Percentiles rank a stretch among this genome's conserved stretches.
Evolutionary conservation across 1,284 basidiomycete species (phyloP).

Genomic region (Gomphus sp.): DNA sequence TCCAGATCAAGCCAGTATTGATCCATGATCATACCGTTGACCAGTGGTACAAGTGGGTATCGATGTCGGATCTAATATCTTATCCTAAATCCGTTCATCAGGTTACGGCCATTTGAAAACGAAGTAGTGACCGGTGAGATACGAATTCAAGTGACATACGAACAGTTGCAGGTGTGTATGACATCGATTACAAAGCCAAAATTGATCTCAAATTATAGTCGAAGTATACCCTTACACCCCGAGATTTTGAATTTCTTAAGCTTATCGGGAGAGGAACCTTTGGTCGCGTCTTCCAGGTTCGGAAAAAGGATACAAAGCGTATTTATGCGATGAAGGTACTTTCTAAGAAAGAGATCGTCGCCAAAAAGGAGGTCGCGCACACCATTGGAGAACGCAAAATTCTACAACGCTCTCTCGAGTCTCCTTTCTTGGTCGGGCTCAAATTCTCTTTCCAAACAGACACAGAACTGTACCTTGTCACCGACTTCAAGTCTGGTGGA

Average conservation of each 20-base stretch:
- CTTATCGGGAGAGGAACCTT: slow-evolving; percentile 98
- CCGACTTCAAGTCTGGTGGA: slow-evolving; percentile 98
- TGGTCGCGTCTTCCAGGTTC: slow-evolving; percentile 96
- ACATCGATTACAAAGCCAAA: slow-evolving; percentile 10
- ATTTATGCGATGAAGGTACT: slow-evolving; percentile 94
- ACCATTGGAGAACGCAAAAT: slow-evolving; percentile 99
- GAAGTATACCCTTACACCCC: slow-evolving; percentile 74
- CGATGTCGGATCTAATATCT: background rate
- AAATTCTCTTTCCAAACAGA: slow-evolving; percentile 99
- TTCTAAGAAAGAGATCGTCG: slow-evolving; percentile 97
- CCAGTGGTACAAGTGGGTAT: slow-evolving; percentile 87
- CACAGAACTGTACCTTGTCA: slow-evolving; percentile 91
- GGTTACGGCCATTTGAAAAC: slow-evolving; percentile 69
- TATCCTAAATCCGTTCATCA: slow-evolving; percentile 22
- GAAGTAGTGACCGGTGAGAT: slow-evolving; percentile 88
- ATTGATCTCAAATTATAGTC: slow-evolving; percentile 36
- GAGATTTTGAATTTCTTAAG: slow-evolving; percentile 98
- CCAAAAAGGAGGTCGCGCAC: slow-evolving; percentile 98
- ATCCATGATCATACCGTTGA: slow-evolving; percentile 92
- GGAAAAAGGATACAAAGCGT: slow-evolving; percentile 94
- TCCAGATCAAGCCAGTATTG: slow-evolving; percentile 86
- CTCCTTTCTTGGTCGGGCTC: slow-evolving; percentile 95
- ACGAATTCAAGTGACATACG: slow-evolving; percentile 90
- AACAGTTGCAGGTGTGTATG: slow-evolving; percentile 71
- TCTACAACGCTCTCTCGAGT: slow-evolving; percentile 88